These are phyloP conservation scores for Penicillium palitans DNA, from an alignment of 2,329 filamentous ascomycete genomes.

Conservation along the genomic window DNA sequence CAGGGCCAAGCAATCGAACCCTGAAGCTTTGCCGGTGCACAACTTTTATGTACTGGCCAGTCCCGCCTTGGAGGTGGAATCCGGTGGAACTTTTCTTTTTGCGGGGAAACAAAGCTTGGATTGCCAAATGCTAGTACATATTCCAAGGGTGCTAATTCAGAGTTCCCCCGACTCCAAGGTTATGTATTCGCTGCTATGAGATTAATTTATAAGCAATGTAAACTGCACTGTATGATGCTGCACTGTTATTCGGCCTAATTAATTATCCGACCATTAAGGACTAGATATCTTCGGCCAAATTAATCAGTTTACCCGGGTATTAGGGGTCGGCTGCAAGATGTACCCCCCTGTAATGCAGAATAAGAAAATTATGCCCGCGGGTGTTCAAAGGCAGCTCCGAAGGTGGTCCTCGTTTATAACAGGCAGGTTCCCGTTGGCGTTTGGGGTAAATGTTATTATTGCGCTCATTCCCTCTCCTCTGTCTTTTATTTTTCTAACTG, in stretches of 20 bases:
- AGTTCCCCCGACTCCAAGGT: neutral
- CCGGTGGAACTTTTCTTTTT: neutral
- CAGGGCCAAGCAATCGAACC: neutral
- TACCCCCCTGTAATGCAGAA: neutral
- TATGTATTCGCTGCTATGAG: neutral
- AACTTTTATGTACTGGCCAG: neutral
- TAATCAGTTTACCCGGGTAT: neutral
- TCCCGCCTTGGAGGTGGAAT: neutral
- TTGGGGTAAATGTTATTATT: neutral
- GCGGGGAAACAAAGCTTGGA: neutral
- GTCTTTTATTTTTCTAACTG: neutral
- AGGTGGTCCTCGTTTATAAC: neutral
- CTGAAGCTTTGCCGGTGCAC: neutral
- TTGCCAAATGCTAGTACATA: neutral
- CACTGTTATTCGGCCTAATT: neutral
- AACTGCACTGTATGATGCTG: neutral
- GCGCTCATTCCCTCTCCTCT: neutral
- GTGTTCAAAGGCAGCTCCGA: neutral
- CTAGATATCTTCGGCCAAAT: neutral
- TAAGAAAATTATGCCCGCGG: neutral
- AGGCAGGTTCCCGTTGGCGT: neutral
- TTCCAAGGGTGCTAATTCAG: neutral
- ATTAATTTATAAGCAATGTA: neutral
- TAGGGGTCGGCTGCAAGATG: neutral
- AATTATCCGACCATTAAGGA: neutral